Conservation (phyloP, 1,139 yeast species). For the Magnusiomyces fungicola region DNA sequence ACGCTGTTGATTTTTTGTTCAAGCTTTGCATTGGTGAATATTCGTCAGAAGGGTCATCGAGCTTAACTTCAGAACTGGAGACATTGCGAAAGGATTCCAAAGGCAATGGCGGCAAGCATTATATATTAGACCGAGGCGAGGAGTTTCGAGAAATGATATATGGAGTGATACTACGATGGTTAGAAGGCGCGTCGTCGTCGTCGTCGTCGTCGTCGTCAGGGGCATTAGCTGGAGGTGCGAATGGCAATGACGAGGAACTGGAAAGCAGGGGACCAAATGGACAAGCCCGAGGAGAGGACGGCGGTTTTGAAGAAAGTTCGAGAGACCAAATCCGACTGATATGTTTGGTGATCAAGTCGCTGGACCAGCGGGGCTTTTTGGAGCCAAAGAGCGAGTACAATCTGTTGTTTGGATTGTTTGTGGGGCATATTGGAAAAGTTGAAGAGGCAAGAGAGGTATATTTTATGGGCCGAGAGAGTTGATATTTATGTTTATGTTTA, state of each 20-base stretch:
- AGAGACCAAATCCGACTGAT: conserved; percentile 18
- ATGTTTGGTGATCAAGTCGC: conserved; percentile 21
- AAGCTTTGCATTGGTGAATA: conserved; percentile 4
- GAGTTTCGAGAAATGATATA: conserved; percentile 5
- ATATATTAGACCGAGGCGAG: not conserved
- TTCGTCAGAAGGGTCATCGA: no score
- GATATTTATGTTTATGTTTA: no score
- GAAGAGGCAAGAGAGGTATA: conserved; percentile 24
- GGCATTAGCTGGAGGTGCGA: not conserved
- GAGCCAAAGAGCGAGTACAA: conserved; percentile 21
- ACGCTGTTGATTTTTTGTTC: conserved; percentile 11
- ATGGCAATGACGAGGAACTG: not conserved
- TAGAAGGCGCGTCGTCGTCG: conserved; percentile 4
- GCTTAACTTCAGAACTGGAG: no score
- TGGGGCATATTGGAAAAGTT: conserved; percentile 23
- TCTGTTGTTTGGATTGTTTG: conserved; percentile 23
- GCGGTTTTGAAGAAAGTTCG: no score
- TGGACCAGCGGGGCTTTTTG: conserved; percentile 17
- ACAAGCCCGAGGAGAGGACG: no score
- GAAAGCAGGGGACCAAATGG: no score
- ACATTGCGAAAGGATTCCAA: not conserved
- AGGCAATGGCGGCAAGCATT: not conserved
- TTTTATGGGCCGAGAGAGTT: conserved; percentile 5
- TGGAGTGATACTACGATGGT: conserved; percentile 11
- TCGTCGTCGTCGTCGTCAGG: no score